Conservation (phyloP, 2,329 filamentous ascomycete genomes). For the Teratosphaeria nubilosa region DNA sequence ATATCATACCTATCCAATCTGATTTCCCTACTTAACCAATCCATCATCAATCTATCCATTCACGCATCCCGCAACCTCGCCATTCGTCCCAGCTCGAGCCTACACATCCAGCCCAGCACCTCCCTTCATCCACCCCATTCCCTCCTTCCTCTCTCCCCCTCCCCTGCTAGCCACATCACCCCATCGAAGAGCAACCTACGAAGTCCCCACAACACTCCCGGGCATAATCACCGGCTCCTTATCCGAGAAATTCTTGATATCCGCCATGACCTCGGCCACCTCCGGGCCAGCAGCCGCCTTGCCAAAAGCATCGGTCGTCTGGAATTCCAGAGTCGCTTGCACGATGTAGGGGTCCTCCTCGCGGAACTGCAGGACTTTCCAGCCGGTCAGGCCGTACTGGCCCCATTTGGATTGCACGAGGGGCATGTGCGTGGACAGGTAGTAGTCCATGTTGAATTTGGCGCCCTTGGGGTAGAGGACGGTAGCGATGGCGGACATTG, state of each 20-base stretch:
- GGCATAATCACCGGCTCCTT: constrained; percentile 24
- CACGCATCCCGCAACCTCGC: not conserved
- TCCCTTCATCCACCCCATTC: not conserved
- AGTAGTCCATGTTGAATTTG: constrained; percentile 32
- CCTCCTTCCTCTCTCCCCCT: not conserved
- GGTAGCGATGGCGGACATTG: constrained; percentile 13
- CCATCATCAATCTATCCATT: not conserved
- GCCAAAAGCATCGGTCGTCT: constrained; percentile 18
- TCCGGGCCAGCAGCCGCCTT: constrained; percentile 14
- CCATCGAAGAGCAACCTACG: not conserved
- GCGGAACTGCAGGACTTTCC: constrained; percentile 22
- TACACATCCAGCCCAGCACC: not conserved
- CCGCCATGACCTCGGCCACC: constrained; percentile 8
- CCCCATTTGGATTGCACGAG: constrained; percentile 25
- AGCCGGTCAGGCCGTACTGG: constrained; percentile 20
- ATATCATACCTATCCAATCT: not conserved
- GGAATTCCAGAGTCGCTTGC: constrained; percentile 26
- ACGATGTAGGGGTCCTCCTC: constrained; percentile 23
- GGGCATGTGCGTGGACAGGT: constrained; percentile 30
- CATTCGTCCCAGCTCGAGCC: not conserved
- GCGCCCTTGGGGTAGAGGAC: constrained; percentile 28
- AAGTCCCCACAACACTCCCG: constrained; percentile 19
- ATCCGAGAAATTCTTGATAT: constrained; percentile 25
- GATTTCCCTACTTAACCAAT: not conserved
- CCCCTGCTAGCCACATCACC: not conserved